phyloP scores from a whole-genome alignment of 2,329 filamentous ascomycete genomes.

The Colletotrichum sp. region DNA sequence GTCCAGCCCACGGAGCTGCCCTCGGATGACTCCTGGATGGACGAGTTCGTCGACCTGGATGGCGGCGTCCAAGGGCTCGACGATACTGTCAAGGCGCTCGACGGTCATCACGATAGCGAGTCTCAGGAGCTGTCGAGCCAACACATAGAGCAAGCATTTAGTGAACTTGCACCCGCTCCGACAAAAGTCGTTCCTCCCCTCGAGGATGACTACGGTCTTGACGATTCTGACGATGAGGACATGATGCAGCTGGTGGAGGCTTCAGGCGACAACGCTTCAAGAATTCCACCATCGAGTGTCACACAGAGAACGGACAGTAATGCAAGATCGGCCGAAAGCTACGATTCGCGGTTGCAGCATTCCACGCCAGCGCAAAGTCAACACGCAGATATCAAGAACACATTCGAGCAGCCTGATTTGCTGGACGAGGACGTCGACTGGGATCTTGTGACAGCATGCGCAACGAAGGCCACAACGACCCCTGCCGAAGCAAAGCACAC shows the following conservation, averaged over 20 bases:
- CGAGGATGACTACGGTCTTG: neutral
- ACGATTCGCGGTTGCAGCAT: neutral
- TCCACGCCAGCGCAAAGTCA: neutral
- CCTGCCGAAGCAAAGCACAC: neutral
- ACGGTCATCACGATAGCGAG: neutral
- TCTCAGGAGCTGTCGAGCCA: neutral
- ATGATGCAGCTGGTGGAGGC: neutral
- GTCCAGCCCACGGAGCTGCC: neutral
- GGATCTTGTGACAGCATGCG: constrained; percentile 31
- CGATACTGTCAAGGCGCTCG: neutral
- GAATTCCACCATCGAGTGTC: neutral
- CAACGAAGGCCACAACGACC: neutral
- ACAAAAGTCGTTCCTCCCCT: neutral
- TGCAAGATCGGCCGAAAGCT: neutral
- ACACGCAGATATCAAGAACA: neutral
- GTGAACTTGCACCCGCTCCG: neutral
- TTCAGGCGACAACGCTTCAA: neutral
- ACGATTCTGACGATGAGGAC: neutral
- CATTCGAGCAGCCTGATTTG: constrained; percentile 24
- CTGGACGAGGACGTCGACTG: constrained; percentile 47
- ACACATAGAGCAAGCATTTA: neutral
- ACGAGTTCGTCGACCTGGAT: neutral
- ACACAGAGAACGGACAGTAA: neutral
- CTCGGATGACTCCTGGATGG: neutral
- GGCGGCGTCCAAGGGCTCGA: neutral